Evolutionary conservation across 257 asterid genomes (phyloP).

Genomic region (Misopates orontium): DNA sequence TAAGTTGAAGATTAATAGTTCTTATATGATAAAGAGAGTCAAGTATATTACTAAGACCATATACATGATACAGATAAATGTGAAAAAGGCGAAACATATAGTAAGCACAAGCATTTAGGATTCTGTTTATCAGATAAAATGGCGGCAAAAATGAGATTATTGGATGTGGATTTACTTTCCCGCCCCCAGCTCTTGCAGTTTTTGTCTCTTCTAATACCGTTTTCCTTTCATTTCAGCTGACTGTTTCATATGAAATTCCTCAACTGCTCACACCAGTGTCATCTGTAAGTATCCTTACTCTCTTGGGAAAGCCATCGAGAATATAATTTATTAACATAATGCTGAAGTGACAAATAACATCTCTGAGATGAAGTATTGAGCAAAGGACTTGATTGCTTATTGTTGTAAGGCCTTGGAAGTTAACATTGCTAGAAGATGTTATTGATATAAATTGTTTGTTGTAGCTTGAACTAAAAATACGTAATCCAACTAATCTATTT

Average conservation of each 20-base stretch:
- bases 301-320: neutral
- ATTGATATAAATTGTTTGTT: neutral
- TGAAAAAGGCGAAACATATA: neutral
- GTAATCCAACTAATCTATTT: neutral
- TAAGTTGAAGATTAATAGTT: neutral
- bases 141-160: neutral
- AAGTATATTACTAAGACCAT: no score
- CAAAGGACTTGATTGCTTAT: neutral
- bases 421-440: no score
- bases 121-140: neutral
- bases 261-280: conserved; percentile 86
- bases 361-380: neutral
- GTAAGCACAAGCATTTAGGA: neutral
- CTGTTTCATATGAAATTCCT: conserved; percentile 94
- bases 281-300: conserved; percentile 55
- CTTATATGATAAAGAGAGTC: no score
- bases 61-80: neutral
- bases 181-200: neutral
- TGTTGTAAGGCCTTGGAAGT: neutral
- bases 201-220: conserved; percentile 13
- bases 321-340: neutral
- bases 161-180: neutral
- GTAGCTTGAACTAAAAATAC: neutral
- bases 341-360: neutral
- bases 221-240: conserved; percentile 62